Evolutionary conservation across 83 land plant genomes (phyloP), one percentile per base, ranked within the genome.

Genomic region (Thuja plicata): DNA sequence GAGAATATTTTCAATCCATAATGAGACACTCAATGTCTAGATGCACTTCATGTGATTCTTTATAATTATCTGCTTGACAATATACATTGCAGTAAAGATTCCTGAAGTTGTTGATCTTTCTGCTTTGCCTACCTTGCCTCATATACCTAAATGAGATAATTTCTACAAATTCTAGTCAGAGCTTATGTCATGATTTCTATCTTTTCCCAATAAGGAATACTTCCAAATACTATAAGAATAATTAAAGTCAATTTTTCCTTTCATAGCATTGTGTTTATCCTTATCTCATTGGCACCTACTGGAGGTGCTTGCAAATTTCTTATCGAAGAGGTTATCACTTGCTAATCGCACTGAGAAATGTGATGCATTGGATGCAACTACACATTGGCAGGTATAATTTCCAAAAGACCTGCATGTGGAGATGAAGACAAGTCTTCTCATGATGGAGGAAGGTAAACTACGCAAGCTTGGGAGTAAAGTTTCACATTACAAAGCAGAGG

Each of bases 41-140:
- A 93, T 91, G 97, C 99, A 97, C 88, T 95, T 97, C 93, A 89
- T 97, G 57, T 98, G 99, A 10, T 97, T 97, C 91, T 90, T 96
- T 35, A 79, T 97, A 80, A 96, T 97, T 89, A 94, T 96, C 55
- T 87, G 93, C 57, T 91, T 97, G 77, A 97, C 99, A 30, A 91
- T 97, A 73, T 96, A 97, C 90, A 95, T 98, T 17, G 95, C 94
- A 32, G 88, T 76, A 89, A 95, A 92, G 88, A 90, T 94, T 46
- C 98, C 97, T 32, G 91, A 88, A 19, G 96, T 94, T 43, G 92
- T 92, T 34, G 95, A 96, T 89, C 93, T 96, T 46, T 92, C 93
- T 16, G 62, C 95, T 9, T 34, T 94, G 52, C 90, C 89, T 86
- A 94, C 91, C 88, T 89, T 96, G 83, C 93, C 92, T 34, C 93